Base-by-base conservation (phyloP, 2,329 filamentous ascomycete species). In the Falciphora oryzae region DNA sequence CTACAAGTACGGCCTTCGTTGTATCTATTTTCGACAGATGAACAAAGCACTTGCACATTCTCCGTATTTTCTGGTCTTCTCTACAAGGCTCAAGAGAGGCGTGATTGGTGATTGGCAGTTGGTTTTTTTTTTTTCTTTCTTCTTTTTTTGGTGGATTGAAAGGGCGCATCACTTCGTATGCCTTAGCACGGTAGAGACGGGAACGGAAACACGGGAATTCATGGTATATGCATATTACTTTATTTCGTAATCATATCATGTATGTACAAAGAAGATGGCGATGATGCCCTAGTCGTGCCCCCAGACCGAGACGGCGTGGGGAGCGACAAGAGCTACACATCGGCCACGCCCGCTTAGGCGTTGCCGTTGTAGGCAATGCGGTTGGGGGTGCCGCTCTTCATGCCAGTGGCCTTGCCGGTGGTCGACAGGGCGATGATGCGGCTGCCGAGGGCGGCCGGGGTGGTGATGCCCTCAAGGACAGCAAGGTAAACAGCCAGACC, bases 351-450 rank as follows among this genome's bases (percentile, higher is more conserved):
- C 27, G 57, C 27, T 58, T 22, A 69, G 57, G 74, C 73, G 70
- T 76, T 77, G 66, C 81, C 82, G 75, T 87, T 87, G 76, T 83
- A 86, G 65, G 81, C 82, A 64, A 88, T 76, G 65, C 77, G 70
- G 77, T 87, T 86, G 69, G 72, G 69, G 63, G 81, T 84, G 67
- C 78, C 75, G 66, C 69, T 74, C 62, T 76, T 77, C 1, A 82
- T 67, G 66, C 71, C 72, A 57, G 73, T 73, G 64, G 82, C 74
- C 68, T 77, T 75, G 65, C 75, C 75, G 67, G 75, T 77, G 65
- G 75, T 76, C 44, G 77, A 74, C 35, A 81, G 75, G 62, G 73
- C 70, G 68, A 75, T 71, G 68, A 87, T 79, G 68, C 80, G 79
- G 63, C 72, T 61, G 70, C 78, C 80, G 28, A 87, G 79, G 18